These are phyloP conservation scores for Melocanna baccifera DNA, from an alignment of 176 grass and related monocot genomes.

Conservation along the genomic window DNA sequence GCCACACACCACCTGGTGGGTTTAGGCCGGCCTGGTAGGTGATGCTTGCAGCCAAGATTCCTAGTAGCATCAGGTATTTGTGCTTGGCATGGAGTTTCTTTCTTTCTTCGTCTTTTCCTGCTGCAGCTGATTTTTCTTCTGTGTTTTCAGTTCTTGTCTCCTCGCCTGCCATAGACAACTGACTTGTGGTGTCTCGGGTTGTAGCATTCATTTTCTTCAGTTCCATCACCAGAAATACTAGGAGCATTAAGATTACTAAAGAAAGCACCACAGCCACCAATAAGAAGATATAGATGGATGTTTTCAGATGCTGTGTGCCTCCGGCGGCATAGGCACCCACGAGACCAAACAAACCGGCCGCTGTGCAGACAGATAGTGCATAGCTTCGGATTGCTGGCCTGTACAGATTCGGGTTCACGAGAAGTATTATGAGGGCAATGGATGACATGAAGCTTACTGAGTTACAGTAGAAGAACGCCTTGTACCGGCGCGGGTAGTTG, in stretches of 20 bases:
- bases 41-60: constrained; percentile 23
- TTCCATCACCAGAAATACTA: background rate
- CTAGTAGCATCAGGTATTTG: constrained; percentile 19
- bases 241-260: background rate
- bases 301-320: background rate
- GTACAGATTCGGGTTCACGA: constrained; percentile 16
- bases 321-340: constrained; percentile 17
- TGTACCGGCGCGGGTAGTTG: constrained; percentile 24
- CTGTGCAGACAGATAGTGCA: background rate
- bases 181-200: background rate
- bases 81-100: background rate
- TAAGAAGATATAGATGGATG: background rate
- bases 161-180: background rate
- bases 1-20: background rate
- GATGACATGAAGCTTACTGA: constrained; percentile 28
- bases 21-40: background rate
- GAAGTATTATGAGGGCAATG: constrained; percentile 30
- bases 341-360: background rate
- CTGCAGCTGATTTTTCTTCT: background rate
- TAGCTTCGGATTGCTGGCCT: background rate
- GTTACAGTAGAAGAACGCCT: constrained; percentile 44
- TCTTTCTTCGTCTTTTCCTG: background rate
- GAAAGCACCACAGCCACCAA: background rate
- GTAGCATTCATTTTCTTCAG: background rate
- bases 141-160: background rate